Evolutionary conservation across 176 grass and related monocot species (phyloP).

Genomic region (Aegilops tauschii): DNA sequence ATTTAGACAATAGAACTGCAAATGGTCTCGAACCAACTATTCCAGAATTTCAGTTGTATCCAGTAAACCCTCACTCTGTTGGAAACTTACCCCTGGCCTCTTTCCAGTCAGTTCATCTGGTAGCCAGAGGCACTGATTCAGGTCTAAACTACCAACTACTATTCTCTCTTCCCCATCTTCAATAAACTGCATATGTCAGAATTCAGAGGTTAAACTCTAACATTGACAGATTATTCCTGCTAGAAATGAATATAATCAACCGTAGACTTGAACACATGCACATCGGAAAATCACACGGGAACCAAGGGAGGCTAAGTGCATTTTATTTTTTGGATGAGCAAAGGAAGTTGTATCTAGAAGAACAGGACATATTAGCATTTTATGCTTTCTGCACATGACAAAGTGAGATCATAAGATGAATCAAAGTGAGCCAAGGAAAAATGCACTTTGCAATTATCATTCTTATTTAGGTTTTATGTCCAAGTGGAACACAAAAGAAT

Average conservation of each 20-base stretch:
- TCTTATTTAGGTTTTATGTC: background rate
- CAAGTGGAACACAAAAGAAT: background rate
- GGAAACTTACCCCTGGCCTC: constrained; percentile 61
- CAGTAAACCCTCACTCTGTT: background rate
- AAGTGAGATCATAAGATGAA: background rate
- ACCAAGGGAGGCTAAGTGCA: background rate
- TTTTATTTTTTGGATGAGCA: background rate
- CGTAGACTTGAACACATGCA: background rate
- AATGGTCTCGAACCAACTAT: background rate
- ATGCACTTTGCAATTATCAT: background rate
- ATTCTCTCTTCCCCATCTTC: constrained; percentile 79
- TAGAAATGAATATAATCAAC: constrained; percentile 1
- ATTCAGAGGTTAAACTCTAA: background rate
- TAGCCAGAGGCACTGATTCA: constrained; percentile 82
- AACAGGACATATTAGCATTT: background rate
- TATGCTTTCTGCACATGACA: constrained; percentile 3
- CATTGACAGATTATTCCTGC: background rate
- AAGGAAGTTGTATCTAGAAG: background rate
- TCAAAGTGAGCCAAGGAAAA: background rate
- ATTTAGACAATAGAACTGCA: background rate
- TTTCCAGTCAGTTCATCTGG: constrained; percentile 82
- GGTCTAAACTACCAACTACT: constrained; percentile 82
- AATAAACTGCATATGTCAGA: constrained; percentile 53
- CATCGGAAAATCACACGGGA: background rate
- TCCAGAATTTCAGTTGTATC: background rate